Conservation (phyloP, 1,139 yeast species). For the Yamadazyma songkhlaensis region DNA sequence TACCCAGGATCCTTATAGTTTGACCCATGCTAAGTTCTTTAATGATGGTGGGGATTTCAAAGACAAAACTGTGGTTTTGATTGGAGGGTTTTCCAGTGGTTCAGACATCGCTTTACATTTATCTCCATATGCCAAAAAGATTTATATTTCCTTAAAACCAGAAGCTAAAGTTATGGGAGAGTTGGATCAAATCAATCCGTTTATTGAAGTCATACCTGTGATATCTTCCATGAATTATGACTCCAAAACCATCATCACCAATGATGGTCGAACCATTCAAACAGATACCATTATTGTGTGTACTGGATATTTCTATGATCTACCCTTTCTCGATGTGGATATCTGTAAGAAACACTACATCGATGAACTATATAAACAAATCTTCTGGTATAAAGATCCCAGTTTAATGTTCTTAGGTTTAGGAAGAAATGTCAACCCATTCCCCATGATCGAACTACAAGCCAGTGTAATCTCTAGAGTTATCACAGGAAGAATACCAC, state of each 20-base stretch:
- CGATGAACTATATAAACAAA: conserved; percentile 37
- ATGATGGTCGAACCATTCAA: conserved; percentile 17
- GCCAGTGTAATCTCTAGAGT: conserved; percentile 41
- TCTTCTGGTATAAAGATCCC: conserved; percentile 45
- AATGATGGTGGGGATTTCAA: conserved; percentile 26
- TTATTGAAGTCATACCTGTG: conserved; percentile 21
- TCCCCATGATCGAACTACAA: conserved; percentile 47
- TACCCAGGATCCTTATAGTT: conserved; percentile 20
- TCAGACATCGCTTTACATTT: conserved; percentile 47
- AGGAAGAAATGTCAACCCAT: conserved; percentile 40
- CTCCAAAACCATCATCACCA: conserved; percentile 22
- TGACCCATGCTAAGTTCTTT: conserved; percentile 45
- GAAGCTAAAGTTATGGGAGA: conserved; percentile 9
- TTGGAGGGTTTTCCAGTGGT: conserved; percentile 49
- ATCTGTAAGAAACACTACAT: conserved; percentile 11
- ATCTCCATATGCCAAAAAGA: conserved; percentile 32
- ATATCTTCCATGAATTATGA: conserved; percentile 25
- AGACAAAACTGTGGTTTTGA: conserved; percentile 38
- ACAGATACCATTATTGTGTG: conserved; percentile 43
- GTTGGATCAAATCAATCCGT: conserved; percentile 6
- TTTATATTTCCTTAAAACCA: conserved; percentile 32
- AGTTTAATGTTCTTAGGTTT: conserved; percentile 36
- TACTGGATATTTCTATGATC: conserved; percentile 45
- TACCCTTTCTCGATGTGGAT: conserved; percentile 34
- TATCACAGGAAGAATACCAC: conserved; percentile 33